A percentile compares a stretch with the other conserved stretches of the same genome.
Conservation (phyloP, 2,329 filamentous ascomycete genomes). For the Colletotrichum kahawae region DNA sequence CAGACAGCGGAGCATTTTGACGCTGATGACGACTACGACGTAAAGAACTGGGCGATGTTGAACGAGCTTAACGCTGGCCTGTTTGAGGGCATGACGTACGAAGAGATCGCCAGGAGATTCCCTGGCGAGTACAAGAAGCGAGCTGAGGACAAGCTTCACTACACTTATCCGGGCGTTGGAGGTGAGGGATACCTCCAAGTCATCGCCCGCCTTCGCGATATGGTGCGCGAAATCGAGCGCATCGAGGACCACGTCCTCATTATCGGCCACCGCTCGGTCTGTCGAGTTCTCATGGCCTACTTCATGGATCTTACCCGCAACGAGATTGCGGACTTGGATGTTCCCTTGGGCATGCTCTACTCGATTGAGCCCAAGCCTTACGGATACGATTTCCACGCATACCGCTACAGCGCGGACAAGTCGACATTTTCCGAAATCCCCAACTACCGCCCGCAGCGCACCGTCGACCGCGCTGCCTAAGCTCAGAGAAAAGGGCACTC, state of each 20-base stretch:
- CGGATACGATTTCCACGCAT: slow-evolving; percentile 95
- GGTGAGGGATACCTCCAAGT: slow-evolving; percentile 97
- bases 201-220: slow-evolving; percentile 91
- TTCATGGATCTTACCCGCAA: slow-evolving; percentile 92
- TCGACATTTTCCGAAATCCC: slow-evolving; percentile 86
- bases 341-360: slow-evolving; percentile 92
- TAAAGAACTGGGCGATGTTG: slow-evolving; percentile 97
- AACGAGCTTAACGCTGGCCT: slow-evolving; percentile 93
- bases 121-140: slow-evolving; percentile 84
- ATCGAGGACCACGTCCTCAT: slow-evolving; percentile 96
- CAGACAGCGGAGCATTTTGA: slow-evolving; percentile 91
- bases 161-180: slow-evolving; percentile 94
- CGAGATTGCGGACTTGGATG: slow-evolving; percentile 92
- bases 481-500: not conserved
- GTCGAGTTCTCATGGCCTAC: slow-evolving; percentile 91
- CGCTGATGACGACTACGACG: slow-evolving; percentile 90
- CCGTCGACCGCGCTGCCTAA: slow-evolving; percentile 45
- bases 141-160: slow-evolving; percentile 86
- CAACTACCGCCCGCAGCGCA: slow-evolving; percentile 78
- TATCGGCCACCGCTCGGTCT: slow-evolving; percentile 90
- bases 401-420: slow-evolving; percentile 79
- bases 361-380: slow-evolving; percentile 97
- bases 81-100: slow-evolving; percentile 95
- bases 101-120: slow-evolving; percentile 81
- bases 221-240: slow-evolving; percentile 95